These are phyloP conservation scores for Pseudogymnoascus sp. DNA, from an alignment of 2,329 filamentous ascomycete genomes.

Conservation along the genomic window DNA sequence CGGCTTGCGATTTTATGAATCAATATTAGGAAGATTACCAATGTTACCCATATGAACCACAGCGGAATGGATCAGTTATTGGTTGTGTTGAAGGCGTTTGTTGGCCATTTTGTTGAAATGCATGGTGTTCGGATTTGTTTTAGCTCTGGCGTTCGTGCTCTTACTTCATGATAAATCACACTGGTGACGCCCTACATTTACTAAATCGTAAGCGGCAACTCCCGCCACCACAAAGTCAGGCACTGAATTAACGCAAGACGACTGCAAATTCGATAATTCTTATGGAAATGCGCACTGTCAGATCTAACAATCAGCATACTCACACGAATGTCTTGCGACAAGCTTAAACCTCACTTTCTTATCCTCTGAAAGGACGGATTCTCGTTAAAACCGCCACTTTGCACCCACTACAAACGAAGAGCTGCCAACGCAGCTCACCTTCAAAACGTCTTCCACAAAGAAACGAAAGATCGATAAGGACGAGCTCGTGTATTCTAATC, in stretches of 20 bases:
- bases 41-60: not conserved
- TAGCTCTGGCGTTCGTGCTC: not conserved
- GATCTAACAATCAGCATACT: not conserved
- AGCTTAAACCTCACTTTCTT: not conserved
- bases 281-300: not conserved
- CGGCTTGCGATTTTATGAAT: not conserved
- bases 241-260: constrained; percentile 7
- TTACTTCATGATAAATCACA: constrained; percentile 6
- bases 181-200: constrained; percentile 8
- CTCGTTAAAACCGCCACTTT: constrained; percentile 1
- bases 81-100: not conserved
- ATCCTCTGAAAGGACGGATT: constrained; percentile 6
- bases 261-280: constrained; percentile 4
- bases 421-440: constrained; percentile 52
- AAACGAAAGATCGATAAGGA: constrained; percentile 57
- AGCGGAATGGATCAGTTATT: not conserved
- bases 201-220: constrained; percentile 9
- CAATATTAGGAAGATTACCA: not conserved
- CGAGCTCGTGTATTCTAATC: constrained; percentile 19
- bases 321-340: constrained; percentile 4
- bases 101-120: not conserved
- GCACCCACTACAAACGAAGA: constrained; percentile 18
- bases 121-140: not conserved
- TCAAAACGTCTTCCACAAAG: constrained; percentile 68
- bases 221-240: constrained; percentile 7